phyloP scores from a whole-genome alignment of 495 filamentous ascomycete genomes.

The Lophiotrema nucula region DNA sequence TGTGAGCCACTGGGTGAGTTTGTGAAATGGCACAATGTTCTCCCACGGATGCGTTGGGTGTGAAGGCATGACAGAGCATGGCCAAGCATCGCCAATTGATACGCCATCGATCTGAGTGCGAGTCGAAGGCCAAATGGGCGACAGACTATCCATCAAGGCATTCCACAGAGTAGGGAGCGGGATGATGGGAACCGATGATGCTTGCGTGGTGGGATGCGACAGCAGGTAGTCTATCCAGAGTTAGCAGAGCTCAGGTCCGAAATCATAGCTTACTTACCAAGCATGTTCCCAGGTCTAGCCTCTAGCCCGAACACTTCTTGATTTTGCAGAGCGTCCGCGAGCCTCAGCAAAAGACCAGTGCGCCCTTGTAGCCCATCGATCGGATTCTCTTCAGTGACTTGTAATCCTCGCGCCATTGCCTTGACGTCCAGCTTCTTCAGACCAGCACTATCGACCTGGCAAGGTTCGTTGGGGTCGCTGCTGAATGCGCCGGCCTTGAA shows the following conservation, averaged over 20 bases:
- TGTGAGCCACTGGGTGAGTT: conserved; percentile 84
- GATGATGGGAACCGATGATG: conserved; percentile 81
- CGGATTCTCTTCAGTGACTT: conserved; percentile 77
- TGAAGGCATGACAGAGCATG: conserved; percentile 77
- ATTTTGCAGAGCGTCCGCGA: conserved; percentile 76
- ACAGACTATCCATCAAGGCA: conserved; percentile 82
- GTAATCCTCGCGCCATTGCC: conserved; percentile 73
- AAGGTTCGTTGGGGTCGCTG: conserved; percentile 73
- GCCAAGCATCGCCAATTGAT: conserved; percentile 93
- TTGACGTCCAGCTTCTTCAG: conserved; percentile 73
- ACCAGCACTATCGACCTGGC: conserved; percentile 83
- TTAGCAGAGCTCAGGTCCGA: conserved; percentile 15
- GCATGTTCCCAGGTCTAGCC: conserved; percentile 88
- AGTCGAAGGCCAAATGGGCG: conserved; percentile 84
- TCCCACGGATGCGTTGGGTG: conserved; percentile 82
- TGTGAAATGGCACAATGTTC: conserved; percentile 91
- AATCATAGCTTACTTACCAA: conserved; percentile 57
- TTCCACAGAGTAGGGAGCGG: conserved; percentile 90
- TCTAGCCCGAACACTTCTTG: conserved; percentile 82
- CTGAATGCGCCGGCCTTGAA: conserved; percentile 95
- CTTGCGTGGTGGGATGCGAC: conserved; percentile 83
- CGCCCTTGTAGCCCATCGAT: conserved; percentile 86
- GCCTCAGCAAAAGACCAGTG: conserved; percentile 71
- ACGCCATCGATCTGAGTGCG: conserved; percentile 86
- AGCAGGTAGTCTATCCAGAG: conserved; percentile 74